Evolutionary conservation across 345 rosid genomes (phyloP), one percentile per base, ranked within the genome.

Genomic region (Citropsis articulata): DNA sequence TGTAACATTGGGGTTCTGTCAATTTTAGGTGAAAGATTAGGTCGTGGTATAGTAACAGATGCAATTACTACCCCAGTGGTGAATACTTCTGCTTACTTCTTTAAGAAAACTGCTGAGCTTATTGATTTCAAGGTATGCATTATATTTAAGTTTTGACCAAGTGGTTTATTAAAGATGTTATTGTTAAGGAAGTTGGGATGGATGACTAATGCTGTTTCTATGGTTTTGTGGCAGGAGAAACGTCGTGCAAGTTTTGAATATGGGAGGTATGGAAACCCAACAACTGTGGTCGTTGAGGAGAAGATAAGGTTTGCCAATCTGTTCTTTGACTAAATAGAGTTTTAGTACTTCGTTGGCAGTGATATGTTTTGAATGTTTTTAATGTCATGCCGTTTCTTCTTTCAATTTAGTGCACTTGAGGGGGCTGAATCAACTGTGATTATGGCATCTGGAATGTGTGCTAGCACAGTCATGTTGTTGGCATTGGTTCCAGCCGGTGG

Each of bases 401-500:
- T 75, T 80, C 68, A 31, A 62, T 80, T 59, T 63, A 96, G 99
- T 90, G 97, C 95, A 16, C 97, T 96, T 73, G 99, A 96, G 81
- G 97, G 98, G 67, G 94, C 98, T 60, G 98, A 94, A 83, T 92
- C 99, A 28, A 96, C 99, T 16, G 79, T 96, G 87, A 86, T 96
- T 78, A 74, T 94, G 95, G 98, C 99, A 22, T 96, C 99, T 79
- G 98, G 99, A 78, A 96, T 94, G 99, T 94, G 95, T 82, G 99
- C 98, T 63, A 96, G 97, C 83, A 91, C 92, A 19, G 92, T 94
- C 73, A 48, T 94, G 98, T 77, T 96, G 62, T 71, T 92, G 92
- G 98, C 99, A 48, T 87, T 96, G 89, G 98, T 96, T 85, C 98
- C 98, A 66, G 97, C 94, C 80, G 97, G 98, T 85, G 98, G 99